Evolutionary conservation across 352 stramenopile species (phyloP).

Genomic region (Thraustotheca clavata): DNA sequence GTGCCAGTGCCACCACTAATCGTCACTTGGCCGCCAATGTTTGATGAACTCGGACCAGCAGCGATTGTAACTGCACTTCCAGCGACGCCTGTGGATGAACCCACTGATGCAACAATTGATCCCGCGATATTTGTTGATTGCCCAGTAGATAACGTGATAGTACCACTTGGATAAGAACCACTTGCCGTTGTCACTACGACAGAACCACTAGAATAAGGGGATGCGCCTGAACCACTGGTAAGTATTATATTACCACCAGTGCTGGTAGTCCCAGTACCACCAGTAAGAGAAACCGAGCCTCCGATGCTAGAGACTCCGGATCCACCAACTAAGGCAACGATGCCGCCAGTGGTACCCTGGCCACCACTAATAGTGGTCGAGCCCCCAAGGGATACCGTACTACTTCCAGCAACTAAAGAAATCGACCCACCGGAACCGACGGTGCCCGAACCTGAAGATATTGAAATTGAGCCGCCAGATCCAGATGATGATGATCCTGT

Average conservation of each 20-base stretch:
- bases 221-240: slow-evolving; percentile 8
- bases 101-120: slow-evolving; percentile 33
- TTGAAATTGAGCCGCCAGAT: background rate
- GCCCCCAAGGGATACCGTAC: background rate
- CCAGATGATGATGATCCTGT: slow-evolving; percentile 12
- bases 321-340: slow-evolving; percentile 7
- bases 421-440: background rate
- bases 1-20: slow-evolving; percentile 5
- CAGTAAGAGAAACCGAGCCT: slow-evolving; percentile 5
- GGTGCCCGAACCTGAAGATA: slow-evolving; percentile 8
- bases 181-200: background rate
- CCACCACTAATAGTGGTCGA: background rate
- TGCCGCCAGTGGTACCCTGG: slow-evolving; percentile 16
- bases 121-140: slow-evolving; percentile 25
- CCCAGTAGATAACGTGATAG: background rate
- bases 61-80: slow-evolving; percentile 25
- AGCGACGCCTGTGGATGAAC: slow-evolving; percentile 22
- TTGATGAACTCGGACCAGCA: slow-evolving; percentile 1
- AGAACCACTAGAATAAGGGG: slow-evolving; percentile 13
- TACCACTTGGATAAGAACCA: slow-evolving; percentile 4
- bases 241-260: slow-evolving; percentile 4
- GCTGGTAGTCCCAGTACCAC: slow-evolving; percentile 5
- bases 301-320: slow-evolving; percentile 1
- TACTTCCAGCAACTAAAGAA: slow-evolving; percentile 7
- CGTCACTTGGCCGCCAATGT: background rate